Conservation (phyloP, 129 eudicot species). For the Centrapalus pauciflorus region DNA sequence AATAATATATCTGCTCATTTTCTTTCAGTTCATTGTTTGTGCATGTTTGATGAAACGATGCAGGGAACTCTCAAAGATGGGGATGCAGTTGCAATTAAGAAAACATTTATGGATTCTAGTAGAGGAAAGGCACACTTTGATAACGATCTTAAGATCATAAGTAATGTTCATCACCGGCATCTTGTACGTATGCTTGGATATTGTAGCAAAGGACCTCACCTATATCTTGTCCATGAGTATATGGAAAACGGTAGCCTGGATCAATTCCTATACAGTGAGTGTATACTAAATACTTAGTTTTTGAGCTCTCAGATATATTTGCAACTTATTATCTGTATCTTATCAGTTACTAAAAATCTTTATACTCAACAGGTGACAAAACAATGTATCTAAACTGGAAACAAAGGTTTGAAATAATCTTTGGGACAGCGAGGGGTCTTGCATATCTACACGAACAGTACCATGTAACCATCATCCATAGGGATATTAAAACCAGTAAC, state of each 20-base stretch:
- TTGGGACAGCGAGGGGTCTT: conserved; percentile 65
- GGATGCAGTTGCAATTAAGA: conserved; percentile 58
- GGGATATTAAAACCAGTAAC: conserved; percentile 69
- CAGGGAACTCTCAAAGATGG: conserved; percentile 64
- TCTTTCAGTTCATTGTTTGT: background rate
- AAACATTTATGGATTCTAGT: conserved; percentile 26
- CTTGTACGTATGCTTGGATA: conserved; percentile 65
- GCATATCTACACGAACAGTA: conserved; percentile 77
- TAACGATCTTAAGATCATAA: conserved; percentile 54
- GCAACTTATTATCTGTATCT: background rate
- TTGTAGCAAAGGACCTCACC: conserved; percentile 45
- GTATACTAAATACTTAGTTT: background rate
- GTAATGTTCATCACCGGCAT: conserved; percentile 74
- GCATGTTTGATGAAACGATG: background rate
- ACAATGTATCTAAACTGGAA: conserved; percentile 46
- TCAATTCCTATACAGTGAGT: conserved; percentile 48
- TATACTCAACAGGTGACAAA: conserved; percentile 39
- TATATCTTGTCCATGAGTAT: conserved; percentile 67
- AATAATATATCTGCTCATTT: background rate
- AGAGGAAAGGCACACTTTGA: conserved; percentile 46
- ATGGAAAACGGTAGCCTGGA: conserved; percentile 80
- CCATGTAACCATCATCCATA: conserved; percentile 69
- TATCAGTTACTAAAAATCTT: background rate
- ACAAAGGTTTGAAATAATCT: conserved; percentile 52
- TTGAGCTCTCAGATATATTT: background rate